These are phyloP conservation scores for Penicillium glabrum DNA, from an alignment of 2,329 filamentous ascomycete genomes.

Conservation along the genomic window DNA sequence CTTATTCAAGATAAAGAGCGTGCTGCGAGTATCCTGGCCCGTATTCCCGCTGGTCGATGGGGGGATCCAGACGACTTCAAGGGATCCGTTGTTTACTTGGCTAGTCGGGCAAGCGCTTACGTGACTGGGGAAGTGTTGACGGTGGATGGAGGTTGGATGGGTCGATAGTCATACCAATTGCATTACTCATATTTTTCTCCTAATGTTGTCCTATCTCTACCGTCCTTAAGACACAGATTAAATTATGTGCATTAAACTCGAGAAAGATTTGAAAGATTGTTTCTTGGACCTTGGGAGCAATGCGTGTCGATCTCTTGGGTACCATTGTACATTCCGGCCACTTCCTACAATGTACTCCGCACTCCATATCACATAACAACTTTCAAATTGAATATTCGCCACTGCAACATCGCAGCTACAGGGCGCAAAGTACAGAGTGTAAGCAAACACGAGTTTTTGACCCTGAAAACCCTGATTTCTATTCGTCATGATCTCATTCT, in stretches of 20 bases:
- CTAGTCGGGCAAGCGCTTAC: conserved; percentile 71
- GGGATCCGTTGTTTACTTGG: conserved; percentile 74
- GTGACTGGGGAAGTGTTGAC: conserved; percentile 77
- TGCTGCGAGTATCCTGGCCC: conserved; percentile 68
- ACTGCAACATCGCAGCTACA: not conserved
- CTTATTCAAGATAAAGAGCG: conserved; percentile 70
- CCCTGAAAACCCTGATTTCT: not conserved
- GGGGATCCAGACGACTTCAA: conserved; percentile 83
- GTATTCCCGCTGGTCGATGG: conserved; percentile 83
- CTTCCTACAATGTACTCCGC: not conserved
- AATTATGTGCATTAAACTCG: not conserved
- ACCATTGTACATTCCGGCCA: not conserved
- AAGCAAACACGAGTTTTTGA: not conserved
- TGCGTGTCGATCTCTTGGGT: not conserved
- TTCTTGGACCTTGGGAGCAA: too few species aligned
- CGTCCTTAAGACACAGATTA: too few species aligned
- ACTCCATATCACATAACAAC: not conserved
- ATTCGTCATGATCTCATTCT: conserved; percentile 5
- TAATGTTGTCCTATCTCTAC: too few species aligned
- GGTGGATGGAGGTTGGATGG: conserved; percentile 93
- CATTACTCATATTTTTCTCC: too few species aligned
- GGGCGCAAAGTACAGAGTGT: not conserved
- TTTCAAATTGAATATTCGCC: not conserved
- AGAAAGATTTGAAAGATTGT: not conserved
- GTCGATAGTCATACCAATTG: conserved; percentile 53